Conservation (phyloP, 1,284 basidiomycete species). For the Malassezia brasiliensis region DNA sequence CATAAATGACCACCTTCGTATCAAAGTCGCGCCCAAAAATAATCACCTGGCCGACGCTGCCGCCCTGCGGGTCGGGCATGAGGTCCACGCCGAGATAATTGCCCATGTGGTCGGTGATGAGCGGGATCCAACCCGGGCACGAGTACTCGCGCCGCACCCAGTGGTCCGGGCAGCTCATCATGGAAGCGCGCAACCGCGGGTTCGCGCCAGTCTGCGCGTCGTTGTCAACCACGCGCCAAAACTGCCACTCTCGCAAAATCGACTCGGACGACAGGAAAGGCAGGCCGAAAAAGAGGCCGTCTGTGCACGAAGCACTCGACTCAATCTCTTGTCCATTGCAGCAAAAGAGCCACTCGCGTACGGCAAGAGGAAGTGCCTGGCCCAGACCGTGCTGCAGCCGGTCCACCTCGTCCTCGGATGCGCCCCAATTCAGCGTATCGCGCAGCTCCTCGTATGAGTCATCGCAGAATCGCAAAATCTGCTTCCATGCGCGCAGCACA, state of each 20-base stretch:
- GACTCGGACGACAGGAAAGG: constrained; percentile 38
- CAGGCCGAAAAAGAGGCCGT: constrained; percentile 45
- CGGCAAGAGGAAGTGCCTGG: constrained; percentile 32
- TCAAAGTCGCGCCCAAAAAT: constrained; percentile 97
- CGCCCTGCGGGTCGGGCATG: constrained; percentile 59
- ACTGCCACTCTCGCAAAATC: constrained; percentile 40
- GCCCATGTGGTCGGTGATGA: constrained; percentile 81
- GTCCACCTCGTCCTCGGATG: constrained; percentile 31
- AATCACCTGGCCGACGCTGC: constrained; percentile 81
- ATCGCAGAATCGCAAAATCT: constrained; percentile 36
- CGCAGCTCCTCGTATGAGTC: constrained; percentile 38
- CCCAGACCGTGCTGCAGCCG: constrained; percentile 39
- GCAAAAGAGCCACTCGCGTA: constrained; percentile 40
- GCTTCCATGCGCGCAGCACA: constrained; percentile 34
- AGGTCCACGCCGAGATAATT: constrained; percentile 96
- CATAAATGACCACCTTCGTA: constrained; percentile 76
- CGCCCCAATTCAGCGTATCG: constrained; percentile 46
- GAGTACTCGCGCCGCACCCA: constrained; percentile 87
- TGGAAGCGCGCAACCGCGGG: constrained; percentile 49
- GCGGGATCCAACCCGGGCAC: constrained; percentile 87
- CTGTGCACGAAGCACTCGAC: constrained; percentile 38
- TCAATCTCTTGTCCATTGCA: constrained; percentile 46
- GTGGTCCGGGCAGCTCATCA: constrained; percentile 80
- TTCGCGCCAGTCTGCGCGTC: constrained; percentile 39
- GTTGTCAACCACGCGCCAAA: constrained; percentile 44